Conservation (phyloP, 495 filamentous ascomycete genomes). For the Hypoxylon lienhwacheense region DNA sequence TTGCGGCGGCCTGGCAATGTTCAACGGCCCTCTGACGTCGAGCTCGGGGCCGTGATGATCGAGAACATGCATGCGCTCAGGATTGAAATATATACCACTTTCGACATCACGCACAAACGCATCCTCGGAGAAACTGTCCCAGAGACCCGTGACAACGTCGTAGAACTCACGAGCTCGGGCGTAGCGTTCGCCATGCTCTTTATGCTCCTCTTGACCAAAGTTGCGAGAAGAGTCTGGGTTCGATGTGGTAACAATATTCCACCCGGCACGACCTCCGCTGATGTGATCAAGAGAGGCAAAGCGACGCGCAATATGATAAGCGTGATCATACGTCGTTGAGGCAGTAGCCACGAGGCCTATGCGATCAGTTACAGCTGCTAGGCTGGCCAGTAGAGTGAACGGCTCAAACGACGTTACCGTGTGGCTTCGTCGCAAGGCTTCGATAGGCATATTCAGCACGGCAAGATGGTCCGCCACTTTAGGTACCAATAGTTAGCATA, state of each 20-base stretch:
- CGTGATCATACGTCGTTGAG: constrained; percentile 57
- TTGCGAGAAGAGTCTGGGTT: constrained; percentile 58
- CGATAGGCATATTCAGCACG: constrained; percentile 60
- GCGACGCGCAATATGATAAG: constrained; percentile 59
- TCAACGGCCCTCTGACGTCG: constrained; percentile 51
- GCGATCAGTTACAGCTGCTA: constrained; percentile 54
- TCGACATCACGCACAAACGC: constrained; percentile 54
- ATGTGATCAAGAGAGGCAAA: constrained; percentile 64
- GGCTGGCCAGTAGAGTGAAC: constrained; percentile 52
- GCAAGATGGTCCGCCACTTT: constrained; percentile 63
- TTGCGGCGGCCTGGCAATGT: constrained; percentile 57
- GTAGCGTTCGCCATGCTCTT: constrained; percentile 63
- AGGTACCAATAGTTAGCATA: too few relatives aligned
- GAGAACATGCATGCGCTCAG: constrained; percentile 52
- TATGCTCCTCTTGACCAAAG: constrained; percentile 56
- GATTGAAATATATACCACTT: constrained; percentile 52
- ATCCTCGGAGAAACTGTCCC: constrained; percentile 60
- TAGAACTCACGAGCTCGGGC: constrained; percentile 62
- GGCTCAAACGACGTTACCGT: constrained; percentile 59
- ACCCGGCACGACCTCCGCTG: constrained; percentile 59
- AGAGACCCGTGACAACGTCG: constrained; percentile 57
- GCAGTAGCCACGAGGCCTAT: constrained; percentile 57
- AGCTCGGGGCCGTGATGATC: constrained; percentile 55
- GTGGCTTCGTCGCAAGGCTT: constrained; percentile 60
- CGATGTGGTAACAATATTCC: constrained; percentile 67